Conservation (phyloP, 495 filamentous ascomycete genomes). For the Penicillium mononematosum region DNA sequence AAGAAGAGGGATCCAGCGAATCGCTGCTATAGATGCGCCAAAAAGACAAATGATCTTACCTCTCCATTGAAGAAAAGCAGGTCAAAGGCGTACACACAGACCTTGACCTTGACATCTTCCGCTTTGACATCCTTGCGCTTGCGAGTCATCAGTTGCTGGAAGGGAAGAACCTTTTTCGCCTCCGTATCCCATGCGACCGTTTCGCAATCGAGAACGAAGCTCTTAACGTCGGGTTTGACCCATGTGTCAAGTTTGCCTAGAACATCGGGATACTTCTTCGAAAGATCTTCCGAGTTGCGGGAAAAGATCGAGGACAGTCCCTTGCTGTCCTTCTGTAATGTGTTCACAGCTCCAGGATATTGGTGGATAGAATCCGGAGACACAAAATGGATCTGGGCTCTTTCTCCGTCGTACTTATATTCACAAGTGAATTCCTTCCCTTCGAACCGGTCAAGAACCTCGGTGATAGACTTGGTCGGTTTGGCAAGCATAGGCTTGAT, state of each 20-base stretch:
- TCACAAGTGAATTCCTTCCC: conserved; percentile 95
- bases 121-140: conserved; percentile 96
- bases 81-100: conserved; percentile 97
- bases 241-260: conserved; percentile 80
- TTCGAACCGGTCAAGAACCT: conserved; percentile 96
- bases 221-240: conserved; percentile 85
- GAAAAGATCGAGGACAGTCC: conserved; percentile 91
- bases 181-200: conserved; percentile 95
- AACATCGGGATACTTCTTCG: conserved; percentile 96
- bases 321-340: conserved; percentile 52
- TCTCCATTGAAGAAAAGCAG: conserved; percentile 91
- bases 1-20: not conserved
- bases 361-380: conserved; percentile 73
- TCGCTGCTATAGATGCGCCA: no score
- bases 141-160: conserved; percentile 96
- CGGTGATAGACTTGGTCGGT: conserved; percentile 97
- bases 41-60: conserved; percentile 37
- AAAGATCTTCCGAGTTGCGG: conserved; percentile 91
- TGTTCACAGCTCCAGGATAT: conserved; percentile 50
- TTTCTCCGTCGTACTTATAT: conserved; percentile 97
- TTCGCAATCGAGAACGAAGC: conserved; percentile 96
- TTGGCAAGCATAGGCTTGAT: conserved; percentile 99
- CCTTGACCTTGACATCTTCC: conserved; percentile 96
- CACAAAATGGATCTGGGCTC: conserved; percentile 96
- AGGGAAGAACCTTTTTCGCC: conserved; percentile 92